Percentiles rank a stretch among this genome's conserved stretches.
Conservation (phyloP, 2,329 filamentous ascomycete genomes). For the Ampelomyces quisqualis region DNA sequence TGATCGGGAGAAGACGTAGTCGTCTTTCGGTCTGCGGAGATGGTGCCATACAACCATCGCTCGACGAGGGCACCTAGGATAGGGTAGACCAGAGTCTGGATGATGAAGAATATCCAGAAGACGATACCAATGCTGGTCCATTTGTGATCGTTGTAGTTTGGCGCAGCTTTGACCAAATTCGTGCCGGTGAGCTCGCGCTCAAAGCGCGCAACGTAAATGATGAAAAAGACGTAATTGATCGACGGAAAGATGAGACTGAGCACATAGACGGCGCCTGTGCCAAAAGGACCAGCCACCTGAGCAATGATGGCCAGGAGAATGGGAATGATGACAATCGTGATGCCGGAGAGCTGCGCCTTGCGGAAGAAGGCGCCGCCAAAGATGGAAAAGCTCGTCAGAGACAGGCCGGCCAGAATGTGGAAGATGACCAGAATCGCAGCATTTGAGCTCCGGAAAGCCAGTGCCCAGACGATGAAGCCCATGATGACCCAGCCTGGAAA, state of each 20-base stretch:
- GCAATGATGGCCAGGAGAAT: conserved; percentile 79
- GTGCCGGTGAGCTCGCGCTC: conserved; percentile 63
- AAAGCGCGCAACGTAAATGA: conserved; percentile 73
- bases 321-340: conserved; percentile 70
- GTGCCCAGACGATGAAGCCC: conserved; percentile 64
- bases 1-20: conserved; percentile 39
- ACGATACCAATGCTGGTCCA: conserved; percentile 72
- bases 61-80: conserved; percentile 74
- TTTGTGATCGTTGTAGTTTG: conserved; percentile 44
- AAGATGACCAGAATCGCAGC: conserved; percentile 55
- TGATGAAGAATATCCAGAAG: conserved; percentile 73
- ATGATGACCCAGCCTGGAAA: conserved; percentile 80
- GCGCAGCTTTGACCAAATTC: conserved; percentile 63
- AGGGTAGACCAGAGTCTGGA: conserved; percentile 79
- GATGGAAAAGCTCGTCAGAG: conserved; percentile 77
- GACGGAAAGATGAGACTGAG: conserved; percentile 79
- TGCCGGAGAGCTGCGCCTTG: conserved; percentile 84
- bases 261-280: conserved; percentile 64
- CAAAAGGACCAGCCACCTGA: conserved; percentile 67
- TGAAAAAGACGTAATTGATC: conserved; percentile 85
- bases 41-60: conserved; percentile 71
- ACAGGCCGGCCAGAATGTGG: conserved; percentile 73
- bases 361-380: conserved; percentile 82
- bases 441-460: conserved; percentile 54
- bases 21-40: conserved; percentile 55